Evolutionary conservation across 345 rosid species (phyloP).

Genomic region (Pistacia integerrima): DNA sequence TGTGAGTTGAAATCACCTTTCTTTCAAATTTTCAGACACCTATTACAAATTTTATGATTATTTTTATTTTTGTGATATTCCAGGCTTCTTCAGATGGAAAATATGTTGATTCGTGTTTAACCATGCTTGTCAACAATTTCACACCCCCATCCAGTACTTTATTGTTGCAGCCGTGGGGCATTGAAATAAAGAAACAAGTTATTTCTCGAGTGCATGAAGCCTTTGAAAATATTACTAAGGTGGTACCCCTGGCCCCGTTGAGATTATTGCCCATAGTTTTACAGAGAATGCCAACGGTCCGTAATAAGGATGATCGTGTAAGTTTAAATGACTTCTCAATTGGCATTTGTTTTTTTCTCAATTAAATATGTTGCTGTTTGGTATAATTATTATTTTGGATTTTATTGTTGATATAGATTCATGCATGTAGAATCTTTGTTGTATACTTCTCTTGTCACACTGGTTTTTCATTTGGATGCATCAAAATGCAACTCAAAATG

Average conservation of each 20-base stretch:
- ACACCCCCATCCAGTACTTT: slow-evolving; percentile 52
- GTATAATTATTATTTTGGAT: not conserved
- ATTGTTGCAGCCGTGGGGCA: slow-evolving; percentile 42
- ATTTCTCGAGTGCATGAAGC: slow-evolving; percentile 72
- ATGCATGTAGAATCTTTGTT: not conserved
- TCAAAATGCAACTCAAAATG: not conserved
- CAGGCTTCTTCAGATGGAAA: slow-evolving; percentile 82
- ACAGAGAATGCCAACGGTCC: slow-evolving; percentile 55
- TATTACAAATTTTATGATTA: not conserved
- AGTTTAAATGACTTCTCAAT: slow-evolving; percentile 29
- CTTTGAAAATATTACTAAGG: slow-evolving; percentile 50
- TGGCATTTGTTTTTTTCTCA: not conserved
- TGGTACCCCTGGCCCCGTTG: slow-evolving; percentile 78
- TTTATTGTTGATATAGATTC: not conserved
- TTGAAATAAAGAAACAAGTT: slow-evolving; percentile 59
- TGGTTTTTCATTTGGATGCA: not conserved
- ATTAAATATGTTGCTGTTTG: not conserved
- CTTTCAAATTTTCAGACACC: not conserved
- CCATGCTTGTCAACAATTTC: slow-evolving; percentile 71
- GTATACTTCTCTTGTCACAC: not conserved
- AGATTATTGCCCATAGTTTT: slow-evolving; percentile 56
- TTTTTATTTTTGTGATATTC: slow-evolving; percentile 11
- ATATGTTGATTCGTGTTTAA: slow-evolving; percentile 60
- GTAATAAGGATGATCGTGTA: slow-evolving; percentile 47
- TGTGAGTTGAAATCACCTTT: slow-evolving; percentile 6